These are phyloP conservation scores for Tranzscheliella williamsii DNA, from an alignment of 1,284 basidiomycete species.

Conservation along the genomic window DNA sequence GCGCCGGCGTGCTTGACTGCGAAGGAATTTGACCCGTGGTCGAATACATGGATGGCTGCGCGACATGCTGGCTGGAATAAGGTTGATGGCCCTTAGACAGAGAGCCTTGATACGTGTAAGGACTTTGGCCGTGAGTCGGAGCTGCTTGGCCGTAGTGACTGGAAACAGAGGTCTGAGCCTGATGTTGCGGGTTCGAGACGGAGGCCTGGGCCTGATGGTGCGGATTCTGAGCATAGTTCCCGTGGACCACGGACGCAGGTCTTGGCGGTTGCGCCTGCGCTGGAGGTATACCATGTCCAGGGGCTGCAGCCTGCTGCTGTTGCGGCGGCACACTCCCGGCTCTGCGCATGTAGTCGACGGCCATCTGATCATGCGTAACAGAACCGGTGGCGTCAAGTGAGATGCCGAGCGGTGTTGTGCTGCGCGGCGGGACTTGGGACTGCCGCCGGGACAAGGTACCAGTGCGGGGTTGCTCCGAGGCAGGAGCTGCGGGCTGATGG, in stretches of 20 bases:
- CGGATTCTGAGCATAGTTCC: slow-evolving; percentile 19
- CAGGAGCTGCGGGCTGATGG: slow-evolving; percentile 10
- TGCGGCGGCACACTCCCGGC: slow-evolving; percentile 70
- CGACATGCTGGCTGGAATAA: slow-evolving; percentile 16
- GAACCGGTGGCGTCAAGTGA: slow-evolving; percentile 75
- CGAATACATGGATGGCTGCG: slow-evolving; percentile 32
- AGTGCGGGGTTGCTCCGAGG: slow-evolving; percentile 17
- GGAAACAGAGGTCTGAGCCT: slow-evolving; percentile 40
- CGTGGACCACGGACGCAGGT: slow-evolving; percentile 33
- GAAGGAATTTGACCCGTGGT: slow-evolving; percentile 16
- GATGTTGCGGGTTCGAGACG: slow-evolving; percentile 29
- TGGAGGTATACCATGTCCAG: slow-evolving; percentile 11
- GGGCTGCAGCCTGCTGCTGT: slow-evolving; percentile 62
- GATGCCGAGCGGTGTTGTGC: slow-evolving; percentile 69
- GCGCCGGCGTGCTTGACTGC: slow-evolving; percentile 1
- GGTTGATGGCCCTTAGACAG: slow-evolving; percentile 7
- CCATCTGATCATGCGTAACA: slow-evolving; percentile 79
- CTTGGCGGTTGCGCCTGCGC: slow-evolving; percentile 16
- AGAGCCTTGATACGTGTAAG: slow-evolving; percentile 19
- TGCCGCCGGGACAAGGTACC: slow-evolving; percentile 32
- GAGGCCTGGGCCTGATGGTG: slow-evolving; percentile 46
- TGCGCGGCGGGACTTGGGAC: slow-evolving; percentile 41
- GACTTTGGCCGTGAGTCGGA: slow-evolving; percentile 17
- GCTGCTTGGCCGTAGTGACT: slow-evolving; percentile 30
- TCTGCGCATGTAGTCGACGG: slow-evolving; percentile 64